phyloP scores from a whole-genome alignment of 75 land plant genomes.

The Pinus albicaulis region DNA sequence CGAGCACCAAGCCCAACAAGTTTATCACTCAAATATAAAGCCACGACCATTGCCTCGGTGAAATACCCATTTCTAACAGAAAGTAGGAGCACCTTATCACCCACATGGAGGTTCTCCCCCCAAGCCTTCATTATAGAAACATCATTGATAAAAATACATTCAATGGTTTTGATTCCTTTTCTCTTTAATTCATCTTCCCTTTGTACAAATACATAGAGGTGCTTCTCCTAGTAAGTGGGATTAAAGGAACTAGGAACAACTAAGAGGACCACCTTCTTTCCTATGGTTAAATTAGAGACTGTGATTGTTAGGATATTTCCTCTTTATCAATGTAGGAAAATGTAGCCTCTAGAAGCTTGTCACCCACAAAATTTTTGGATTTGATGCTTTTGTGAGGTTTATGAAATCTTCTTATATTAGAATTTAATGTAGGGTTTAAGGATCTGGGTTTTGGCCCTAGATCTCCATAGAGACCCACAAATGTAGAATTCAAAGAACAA shows the following conservation, averaged over 20 bases:
- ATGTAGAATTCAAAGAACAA: background rate
- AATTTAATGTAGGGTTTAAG: background rate
- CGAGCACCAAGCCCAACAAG: slow-evolving; percentile 68
- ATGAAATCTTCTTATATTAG: background rate
- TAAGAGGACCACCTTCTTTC: slow-evolving; percentile 79
- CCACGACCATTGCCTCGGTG: slow-evolving; percentile 64
- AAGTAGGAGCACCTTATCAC: slow-evolving; percentile 78
- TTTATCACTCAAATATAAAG: slow-evolving; percentile 74
- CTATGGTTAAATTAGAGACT: slow-evolving; percentile 62
- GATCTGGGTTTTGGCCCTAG: background rate
- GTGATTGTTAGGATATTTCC: slow-evolving; percentile 71
- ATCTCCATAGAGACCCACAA: background rate
- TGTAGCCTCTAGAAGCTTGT: slow-evolving; percentile 81
- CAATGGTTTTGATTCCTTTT: slow-evolving; percentile 79
- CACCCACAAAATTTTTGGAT: slow-evolving; percentile 73
- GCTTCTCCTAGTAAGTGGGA: slow-evolving; percentile 92
- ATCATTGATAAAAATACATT: slow-evolving; percentile 86
- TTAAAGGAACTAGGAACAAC: slow-evolving; percentile 98
- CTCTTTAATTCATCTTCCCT: slow-evolving; percentile 63
- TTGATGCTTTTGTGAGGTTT: background rate
- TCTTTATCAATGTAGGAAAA: slow-evolving; percentile 75
- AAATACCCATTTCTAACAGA: slow-evolving; percentile 75
- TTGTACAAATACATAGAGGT: slow-evolving; percentile 83
- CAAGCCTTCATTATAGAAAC: slow-evolving; percentile 95
- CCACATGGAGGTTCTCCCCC: slow-evolving; percentile 58